A percentile compares a stretch with the other conserved stretches of the same genome.
phyloP scores from a whole-genome alignment of 177 flowering plant species.

The Telopea speciosissima region DNA sequence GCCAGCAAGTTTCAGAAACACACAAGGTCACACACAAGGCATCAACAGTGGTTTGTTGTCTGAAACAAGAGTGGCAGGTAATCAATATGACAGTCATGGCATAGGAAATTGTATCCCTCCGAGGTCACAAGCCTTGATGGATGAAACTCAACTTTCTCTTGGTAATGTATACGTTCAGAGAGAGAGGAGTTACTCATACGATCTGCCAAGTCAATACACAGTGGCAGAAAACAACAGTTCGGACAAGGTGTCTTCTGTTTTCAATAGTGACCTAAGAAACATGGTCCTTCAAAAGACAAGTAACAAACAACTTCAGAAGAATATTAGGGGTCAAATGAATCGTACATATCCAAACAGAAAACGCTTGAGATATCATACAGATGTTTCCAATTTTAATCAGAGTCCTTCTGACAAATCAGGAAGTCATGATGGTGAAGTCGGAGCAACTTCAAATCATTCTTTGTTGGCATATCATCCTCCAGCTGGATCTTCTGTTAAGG shows the following conservation, averaged over 20 bases:
- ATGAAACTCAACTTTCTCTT: conserved; percentile 36
- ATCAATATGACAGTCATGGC: neutral
- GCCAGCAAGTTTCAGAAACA: conserved; percentile 7
- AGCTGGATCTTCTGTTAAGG: neutral
- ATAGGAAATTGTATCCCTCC: neutral
- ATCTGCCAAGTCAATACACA: conserved; percentile 1
- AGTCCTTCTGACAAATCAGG: conserved; percentile 4
- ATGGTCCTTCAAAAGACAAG: conserved; percentile 9
- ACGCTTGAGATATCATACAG: neutral
- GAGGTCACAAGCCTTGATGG: conserved; percentile 9
- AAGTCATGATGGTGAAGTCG: conserved; percentile 6
- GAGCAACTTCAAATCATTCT: conserved; percentile 6
- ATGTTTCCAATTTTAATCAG: conserved; percentile 4
- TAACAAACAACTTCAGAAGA: conserved; percentile 14
- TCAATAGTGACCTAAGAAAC: conserved; percentile 1
- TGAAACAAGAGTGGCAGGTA: conserved; percentile 9
- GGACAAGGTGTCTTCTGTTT: neutral
- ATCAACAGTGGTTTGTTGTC: conserved; percentile 6
- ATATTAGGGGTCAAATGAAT: conserved; percentile 14
- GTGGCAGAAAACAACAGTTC: neutral
- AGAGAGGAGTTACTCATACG: conserved; percentile 10
- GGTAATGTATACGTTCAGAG: conserved; percentile 27
- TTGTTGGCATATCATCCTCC: conserved; percentile 2
- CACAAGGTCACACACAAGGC: conserved; percentile 5
- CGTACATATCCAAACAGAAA: conserved; percentile 2